Evolutionary conservation across 139 green algal genomes (phyloP).

Genomic region (Micractinium sp.): DNA sequence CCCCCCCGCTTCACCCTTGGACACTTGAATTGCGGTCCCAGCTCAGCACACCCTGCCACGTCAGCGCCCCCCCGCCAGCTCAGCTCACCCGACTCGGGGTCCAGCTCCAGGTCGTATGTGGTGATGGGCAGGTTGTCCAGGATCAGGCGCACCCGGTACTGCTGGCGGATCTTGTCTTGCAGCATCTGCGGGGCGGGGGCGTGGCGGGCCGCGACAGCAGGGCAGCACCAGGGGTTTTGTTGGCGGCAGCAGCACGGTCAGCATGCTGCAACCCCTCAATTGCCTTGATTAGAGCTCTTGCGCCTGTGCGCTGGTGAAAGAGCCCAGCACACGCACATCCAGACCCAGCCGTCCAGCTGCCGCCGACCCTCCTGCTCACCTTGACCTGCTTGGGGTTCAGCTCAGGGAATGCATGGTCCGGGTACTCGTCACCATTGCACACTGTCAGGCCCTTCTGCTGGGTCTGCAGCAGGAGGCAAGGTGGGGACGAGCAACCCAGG

Average conservation of each 20-base stretch:
- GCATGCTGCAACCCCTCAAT: too few species aligned
- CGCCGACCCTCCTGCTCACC: slow-evolving; percentile 30
- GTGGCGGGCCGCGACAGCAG: background rate
- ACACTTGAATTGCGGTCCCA: too few species aligned
- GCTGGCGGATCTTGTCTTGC: slow-evolving; percentile 75
- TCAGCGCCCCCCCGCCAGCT: background rate
- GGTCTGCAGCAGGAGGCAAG: slow-evolving; percentile 39
- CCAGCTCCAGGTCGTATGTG: slow-evolving; percentile 81
- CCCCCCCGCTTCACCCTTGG: background rate
- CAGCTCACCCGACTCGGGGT: slow-evolving; percentile 56
- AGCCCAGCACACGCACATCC: background rate
- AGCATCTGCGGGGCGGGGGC: slow-evolving; percentile 56
- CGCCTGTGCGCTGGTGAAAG: too few species aligned
- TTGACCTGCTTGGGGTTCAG: slow-evolving; percentile 68
- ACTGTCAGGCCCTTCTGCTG: slow-evolving; percentile 62
- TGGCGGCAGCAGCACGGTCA: too few species aligned
- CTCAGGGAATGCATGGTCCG: slow-evolving; percentile 37
- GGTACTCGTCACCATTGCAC: slow-evolving; percentile 60
- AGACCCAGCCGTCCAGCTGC: background rate
- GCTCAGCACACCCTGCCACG: background rate
- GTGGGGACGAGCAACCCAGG: too few species aligned
- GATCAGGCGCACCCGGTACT: slow-evolving; percentile 93
- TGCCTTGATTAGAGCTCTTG: too few species aligned
- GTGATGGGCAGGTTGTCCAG: slow-evolving; percentile 98
- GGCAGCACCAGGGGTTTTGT: background rate